These are phyloP conservation scores for Lepiota brunneoincarnata DNA, from an alignment of 768 basidiomycete genomes.

Conservation along the genomic window DNA sequence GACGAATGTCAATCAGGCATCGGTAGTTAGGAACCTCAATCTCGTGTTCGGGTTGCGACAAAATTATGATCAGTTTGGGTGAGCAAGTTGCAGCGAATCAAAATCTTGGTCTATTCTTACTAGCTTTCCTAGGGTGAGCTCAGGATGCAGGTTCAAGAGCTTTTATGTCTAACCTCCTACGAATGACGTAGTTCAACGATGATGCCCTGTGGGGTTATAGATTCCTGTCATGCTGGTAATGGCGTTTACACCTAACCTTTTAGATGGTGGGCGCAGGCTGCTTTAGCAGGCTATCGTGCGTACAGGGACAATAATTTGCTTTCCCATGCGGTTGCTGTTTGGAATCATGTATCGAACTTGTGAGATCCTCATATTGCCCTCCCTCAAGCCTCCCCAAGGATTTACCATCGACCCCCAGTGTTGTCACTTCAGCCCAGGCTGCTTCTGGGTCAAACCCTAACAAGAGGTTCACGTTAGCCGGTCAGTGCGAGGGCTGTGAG, in stretches of 20 bases:
- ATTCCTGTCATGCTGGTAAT: neutral
- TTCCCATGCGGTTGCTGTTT: conserved; percentile 42
- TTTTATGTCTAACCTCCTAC: neutral
- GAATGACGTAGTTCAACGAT: conserved; percentile 37
- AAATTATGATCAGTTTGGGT: conserved; percentile 44
- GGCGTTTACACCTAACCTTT: neutral
- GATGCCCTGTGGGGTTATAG: conserved; percentile 38
- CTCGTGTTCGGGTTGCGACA: conserved; percentile 34
- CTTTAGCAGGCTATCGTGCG: conserved; percentile 45
- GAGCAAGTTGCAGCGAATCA: conserved; percentile 9
- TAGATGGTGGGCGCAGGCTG: conserved; percentile 57
- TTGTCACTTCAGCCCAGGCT: conserved; percentile 39
- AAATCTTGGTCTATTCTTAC: neutral
- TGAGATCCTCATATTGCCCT: conserved; percentile 21
- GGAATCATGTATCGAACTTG: conserved; percentile 48
- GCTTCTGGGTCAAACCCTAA: conserved; percentile 32
- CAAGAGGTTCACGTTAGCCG: conserved; percentile 38
- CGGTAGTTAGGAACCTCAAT: conserved; percentile 38
- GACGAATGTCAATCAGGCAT: conserved; percentile 33
- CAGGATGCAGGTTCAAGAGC: neutral
- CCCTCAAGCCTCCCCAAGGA: neutral
- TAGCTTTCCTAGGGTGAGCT: conserved; percentile 16
- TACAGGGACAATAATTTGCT: conserved; percentile 42
- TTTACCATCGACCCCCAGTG: conserved; percentile 23
- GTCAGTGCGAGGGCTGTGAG: conserved; percentile 44